Conservation (phyloP, 352 stramenopile genomes). For the Globisporangium spiculum region DNA sequence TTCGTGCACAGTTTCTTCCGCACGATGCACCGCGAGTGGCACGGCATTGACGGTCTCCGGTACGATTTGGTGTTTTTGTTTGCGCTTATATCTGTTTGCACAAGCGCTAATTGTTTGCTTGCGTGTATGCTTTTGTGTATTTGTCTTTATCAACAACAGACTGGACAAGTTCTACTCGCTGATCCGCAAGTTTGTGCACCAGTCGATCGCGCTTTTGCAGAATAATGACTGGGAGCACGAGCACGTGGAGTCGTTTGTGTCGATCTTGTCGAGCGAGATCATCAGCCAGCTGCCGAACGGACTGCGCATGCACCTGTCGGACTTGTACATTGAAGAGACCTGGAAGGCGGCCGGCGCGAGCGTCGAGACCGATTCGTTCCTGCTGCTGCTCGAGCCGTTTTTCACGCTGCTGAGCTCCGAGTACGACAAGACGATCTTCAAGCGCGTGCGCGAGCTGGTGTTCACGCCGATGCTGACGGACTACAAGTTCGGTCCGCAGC, state of each 20-base stretch:
- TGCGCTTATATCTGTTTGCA: background rate
- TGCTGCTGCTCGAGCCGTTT: constrained; percentile 79
- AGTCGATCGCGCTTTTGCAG: constrained; percentile 58
- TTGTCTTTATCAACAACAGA: background rate
- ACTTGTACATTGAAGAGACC: constrained; percentile 73
- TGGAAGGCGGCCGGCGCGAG: constrained; percentile 47
- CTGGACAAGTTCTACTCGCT: constrained; percentile 88
- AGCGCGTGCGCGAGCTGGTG: constrained; percentile 73
- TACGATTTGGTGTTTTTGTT: background rate
- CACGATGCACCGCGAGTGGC: constrained; percentile 86
- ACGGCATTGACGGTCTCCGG: constrained; percentile 79
- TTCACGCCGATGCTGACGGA: constrained; percentile 64
- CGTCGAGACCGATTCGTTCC: constrained; percentile 55
- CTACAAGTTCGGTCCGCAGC: constrained; percentile 65
- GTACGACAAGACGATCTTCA: constrained; percentile 80
- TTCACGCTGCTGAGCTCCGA: constrained; percentile 74
- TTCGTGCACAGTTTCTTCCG: constrained; percentile 83
- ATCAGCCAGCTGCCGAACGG: constrained; percentile 81
- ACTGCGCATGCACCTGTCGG: constrained; percentile 71
- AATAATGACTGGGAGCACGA: constrained; percentile 52
- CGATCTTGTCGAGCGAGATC: constrained; percentile 63
- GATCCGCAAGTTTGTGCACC: constrained; percentile 76
- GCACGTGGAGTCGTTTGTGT: constrained; percentile 50
- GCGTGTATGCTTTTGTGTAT: background rate
- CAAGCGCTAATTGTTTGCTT: background rate